Conservation (phyloP, 73 alveolate genomes). For the Strombidium stylifer region DNA sequence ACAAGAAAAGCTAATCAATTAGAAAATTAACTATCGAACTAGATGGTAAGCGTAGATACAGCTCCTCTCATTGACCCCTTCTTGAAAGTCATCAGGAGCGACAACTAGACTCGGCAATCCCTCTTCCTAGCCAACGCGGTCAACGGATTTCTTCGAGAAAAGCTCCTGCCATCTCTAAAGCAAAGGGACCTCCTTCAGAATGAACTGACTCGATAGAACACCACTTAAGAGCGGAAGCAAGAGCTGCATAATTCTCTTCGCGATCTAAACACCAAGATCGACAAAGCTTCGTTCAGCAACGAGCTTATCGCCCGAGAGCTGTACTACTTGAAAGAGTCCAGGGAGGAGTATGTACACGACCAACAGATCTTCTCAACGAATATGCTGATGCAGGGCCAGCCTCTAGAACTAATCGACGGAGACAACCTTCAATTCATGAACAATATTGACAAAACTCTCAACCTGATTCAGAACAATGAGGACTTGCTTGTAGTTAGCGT, state of each 20-base stretch:
- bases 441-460: neutral
- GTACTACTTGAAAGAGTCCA: neutral
- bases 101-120: neutral
- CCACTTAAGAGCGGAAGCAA: neutral
- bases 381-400: neutral
- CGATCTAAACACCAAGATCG: neutral
- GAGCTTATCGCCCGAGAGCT: constrained; percentile 15
- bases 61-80: too few species aligned
- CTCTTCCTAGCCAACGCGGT: neutral
- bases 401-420: constrained; percentile 35
- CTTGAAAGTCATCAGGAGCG: too few species aligned
- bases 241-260: neutral
- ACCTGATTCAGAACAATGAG: neutral
- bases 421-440: neutral
- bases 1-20: too few species aligned
- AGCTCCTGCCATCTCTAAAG: neutral
- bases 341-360: neutral
- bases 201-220: too few species aligned
- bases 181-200: too few species aligned
- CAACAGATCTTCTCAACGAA: neutral
- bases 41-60: too few species aligned
- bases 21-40: too few species aligned
- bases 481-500: constrained; percentile 43
- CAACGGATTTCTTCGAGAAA: constrained; percentile 12
- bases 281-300: neutral